Evolutionary conservation across 192 early-diverging fungal genomes (phyloP), one percentile per base, ranked within the genome.

Genomic region (Coemansia sp.): DNA sequence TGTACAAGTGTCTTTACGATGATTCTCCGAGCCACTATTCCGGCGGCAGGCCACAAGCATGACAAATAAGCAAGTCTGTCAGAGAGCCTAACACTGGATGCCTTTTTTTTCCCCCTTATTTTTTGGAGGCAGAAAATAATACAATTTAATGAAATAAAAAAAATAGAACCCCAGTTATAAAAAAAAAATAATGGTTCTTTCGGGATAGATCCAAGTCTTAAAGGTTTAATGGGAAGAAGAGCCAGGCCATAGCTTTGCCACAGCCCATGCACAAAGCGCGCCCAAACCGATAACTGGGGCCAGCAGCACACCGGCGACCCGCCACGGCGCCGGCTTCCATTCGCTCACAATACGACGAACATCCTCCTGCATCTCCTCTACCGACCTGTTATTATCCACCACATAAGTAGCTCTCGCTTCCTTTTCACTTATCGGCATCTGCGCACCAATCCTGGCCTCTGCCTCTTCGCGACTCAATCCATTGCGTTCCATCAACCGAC

Each of bases 1-100:
- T 97, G 93, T 95, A 91, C 91, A 98, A 99, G 81, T 90, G 87
- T 5, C 86, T 98, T 36, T 99, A 96, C 79, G 94, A 96, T 72
- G 87, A 93, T 64, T 91, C 95, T 17, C 96, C 95, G 33, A 92
- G 85, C 68, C 97, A 98, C 76, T 86, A 76, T 20, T n/a, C 68
- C 37, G 59, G 51, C 35, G 57, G 35, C 57, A 33, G 57, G 15
- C 57, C 57, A 48, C 45, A 48, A 48, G 45, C 45, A 12, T 8
- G 45, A 12, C 17, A 12, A 15, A 48, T 8, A 15, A 48, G 17
- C 9, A 3, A 48, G 45, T 15, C 12, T 15, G 45, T 15, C 4
- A 48, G 14, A 48, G 11, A 41, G 39, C 22, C 22, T 28, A 28
- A 28, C 22, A 41, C 39, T 41, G 0, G 9, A 15, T 48, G 45